Evolutionary conservation across 768 basidiomycete genomes (phyloP).

Genomic region (Suillus discolor): DNA sequence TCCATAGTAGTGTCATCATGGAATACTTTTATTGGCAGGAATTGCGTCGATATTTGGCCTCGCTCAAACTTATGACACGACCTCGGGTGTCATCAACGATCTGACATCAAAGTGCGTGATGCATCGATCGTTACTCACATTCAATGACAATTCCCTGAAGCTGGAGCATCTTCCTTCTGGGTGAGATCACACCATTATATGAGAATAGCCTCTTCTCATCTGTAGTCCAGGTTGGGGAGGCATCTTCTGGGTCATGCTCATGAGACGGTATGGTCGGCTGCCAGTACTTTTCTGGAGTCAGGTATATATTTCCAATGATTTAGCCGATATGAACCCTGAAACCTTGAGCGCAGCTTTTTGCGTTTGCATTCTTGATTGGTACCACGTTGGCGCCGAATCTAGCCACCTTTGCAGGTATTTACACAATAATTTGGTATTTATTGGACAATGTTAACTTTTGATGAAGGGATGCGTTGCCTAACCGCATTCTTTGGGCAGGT

Average conservation of each 20-base stretch:
- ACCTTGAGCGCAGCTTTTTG: slow-evolving; percentile 34
- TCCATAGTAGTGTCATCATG: background rate
- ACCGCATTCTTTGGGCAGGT: slow-evolving; percentile 34
- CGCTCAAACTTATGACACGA: slow-evolving; percentile 46
- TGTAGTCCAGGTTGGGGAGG: slow-evolving; percentile 30
- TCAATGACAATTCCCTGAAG: slow-evolving; percentile 17
- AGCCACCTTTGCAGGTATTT: slow-evolving; percentile 47
- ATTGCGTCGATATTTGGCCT: slow-evolving; percentile 55
- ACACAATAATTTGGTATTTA: background rate
- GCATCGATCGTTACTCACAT: background rate
- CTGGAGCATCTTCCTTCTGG: slow-evolving; percentile 54
- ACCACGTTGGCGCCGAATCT: slow-evolving; percentile 54
- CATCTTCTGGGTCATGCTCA: slow-evolving; percentile 31
- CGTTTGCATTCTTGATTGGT: slow-evolving; percentile 50
- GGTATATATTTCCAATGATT: slow-evolving; percentile 5
- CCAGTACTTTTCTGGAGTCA: slow-evolving; percentile 35
- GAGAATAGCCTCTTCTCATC: background rate
- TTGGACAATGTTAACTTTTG: slow-evolving; percentile 1
- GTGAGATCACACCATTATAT: slow-evolving; percentile 21
- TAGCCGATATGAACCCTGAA: background rate
- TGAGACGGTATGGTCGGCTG: slow-evolving; percentile 33
- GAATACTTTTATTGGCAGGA: slow-evolving; percentile 28
- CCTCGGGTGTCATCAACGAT: slow-evolving; percentile 50
- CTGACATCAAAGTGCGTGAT: slow-evolving; percentile 44
- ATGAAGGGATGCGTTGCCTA: slow-evolving; percentile 32